Percentiles rank a stretch among this genome's conserved stretches.
phyloP scores from a whole-genome alignment of 805 yeast species.

The Kazachstania bromeliacearum region DNA sequence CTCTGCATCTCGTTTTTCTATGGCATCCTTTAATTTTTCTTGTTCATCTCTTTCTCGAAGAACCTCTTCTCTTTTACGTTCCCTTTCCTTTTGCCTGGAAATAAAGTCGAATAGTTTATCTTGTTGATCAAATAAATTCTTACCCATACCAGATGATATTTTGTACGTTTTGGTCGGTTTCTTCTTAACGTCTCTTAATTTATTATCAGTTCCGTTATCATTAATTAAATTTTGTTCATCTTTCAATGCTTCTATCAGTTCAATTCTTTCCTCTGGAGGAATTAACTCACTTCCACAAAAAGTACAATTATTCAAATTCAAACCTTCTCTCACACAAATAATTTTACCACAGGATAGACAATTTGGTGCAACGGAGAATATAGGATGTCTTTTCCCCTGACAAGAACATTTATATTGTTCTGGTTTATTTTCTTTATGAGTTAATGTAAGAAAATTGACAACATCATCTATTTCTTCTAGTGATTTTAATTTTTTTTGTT shows the following conservation, averaged over 20 bases:
- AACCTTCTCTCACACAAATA: slow-evolving; percentile 80
- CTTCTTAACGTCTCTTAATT: slow-evolving; percentile 12
- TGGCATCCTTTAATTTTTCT: slow-evolving; percentile 27
- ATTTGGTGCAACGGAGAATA: slow-evolving; percentile 85
- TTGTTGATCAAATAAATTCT: slow-evolving; percentile 58
- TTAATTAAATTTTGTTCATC: slow-evolving; percentile 41
- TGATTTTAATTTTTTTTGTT: slow-evolving; percentile 40
- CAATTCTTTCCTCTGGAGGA: slow-evolving; percentile 48
- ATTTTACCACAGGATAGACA: slow-evolving; percentile 92
- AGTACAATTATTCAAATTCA: slow-evolving; percentile 68
- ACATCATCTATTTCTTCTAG: slow-evolving; percentile 60
- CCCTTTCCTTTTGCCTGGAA: slow-evolving; percentile 39
- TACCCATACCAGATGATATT: slow-evolving; percentile 52
- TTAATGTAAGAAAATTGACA: slow-evolving; percentile 42
- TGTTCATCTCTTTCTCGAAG: slow-evolving; percentile 19
- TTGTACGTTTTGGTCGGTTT: slow-evolving; percentile 37
- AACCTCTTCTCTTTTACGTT: slow-evolving; percentile 29
- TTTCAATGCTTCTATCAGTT: slow-evolving; percentile 44
- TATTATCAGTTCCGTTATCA: slow-evolving; percentile 11
- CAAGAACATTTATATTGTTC: slow-evolving; percentile 52
- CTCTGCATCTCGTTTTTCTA: slow-evolving; percentile 34
- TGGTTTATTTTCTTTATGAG: slow-evolving; percentile 14
- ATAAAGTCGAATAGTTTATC: slow-evolving; percentile 52
- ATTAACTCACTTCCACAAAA: slow-evolving; percentile 67
- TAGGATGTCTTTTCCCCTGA: slow-evolving; percentile 80